Percentiles rank a stretch among this genome's conserved stretches.
Conservation (phyloP, 176 grass and related monocot species). For the Bothriochloa decipiens region DNA sequence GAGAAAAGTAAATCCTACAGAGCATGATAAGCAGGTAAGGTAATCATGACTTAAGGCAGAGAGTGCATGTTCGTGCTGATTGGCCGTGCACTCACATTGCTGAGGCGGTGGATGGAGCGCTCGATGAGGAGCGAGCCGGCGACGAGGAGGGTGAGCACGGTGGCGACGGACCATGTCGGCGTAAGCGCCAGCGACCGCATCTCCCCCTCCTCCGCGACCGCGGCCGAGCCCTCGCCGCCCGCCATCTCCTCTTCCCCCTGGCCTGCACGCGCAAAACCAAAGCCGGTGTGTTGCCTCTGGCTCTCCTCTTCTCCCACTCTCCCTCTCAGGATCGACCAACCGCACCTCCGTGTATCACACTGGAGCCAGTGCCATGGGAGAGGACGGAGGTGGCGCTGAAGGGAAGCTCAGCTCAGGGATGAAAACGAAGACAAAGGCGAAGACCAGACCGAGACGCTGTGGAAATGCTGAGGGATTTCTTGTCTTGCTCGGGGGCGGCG, state of each 20-base stretch:
- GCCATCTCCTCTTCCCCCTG: conserved; percentile 41
- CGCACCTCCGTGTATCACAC: conserved; percentile 11
- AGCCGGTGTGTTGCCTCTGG: not conserved
- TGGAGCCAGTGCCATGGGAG: not conserved
- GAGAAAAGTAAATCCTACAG: too few species aligned
- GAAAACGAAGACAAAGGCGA: not conserved
- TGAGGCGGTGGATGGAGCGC: conserved; percentile 90
- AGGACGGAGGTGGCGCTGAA: not conserved
- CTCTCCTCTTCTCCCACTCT: not conserved
- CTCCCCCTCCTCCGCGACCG: conserved; percentile 34
- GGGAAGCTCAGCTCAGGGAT: not conserved
- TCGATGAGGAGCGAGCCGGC: conserved; percentile 85
- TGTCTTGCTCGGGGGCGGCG: not conserved
- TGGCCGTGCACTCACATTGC: conserved; percentile 59
- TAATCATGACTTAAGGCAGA: too few species aligned
- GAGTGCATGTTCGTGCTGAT: not conserved
- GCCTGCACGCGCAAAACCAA: not conserved
- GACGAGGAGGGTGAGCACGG: conserved; percentile 87
- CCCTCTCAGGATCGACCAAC: conserved; percentile 4
- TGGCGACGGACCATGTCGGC: conserved; percentile 97
- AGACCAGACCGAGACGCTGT: not conserved
- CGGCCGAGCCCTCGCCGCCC: conserved; percentile 25
- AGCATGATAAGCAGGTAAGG: too few species aligned
- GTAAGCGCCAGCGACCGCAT: conserved; percentile 84
- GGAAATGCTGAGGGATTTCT: not conserved